Base-by-base conservation (phyloP, 805 yeast species). In the Nakazawaea wyomingensis region DNA sequence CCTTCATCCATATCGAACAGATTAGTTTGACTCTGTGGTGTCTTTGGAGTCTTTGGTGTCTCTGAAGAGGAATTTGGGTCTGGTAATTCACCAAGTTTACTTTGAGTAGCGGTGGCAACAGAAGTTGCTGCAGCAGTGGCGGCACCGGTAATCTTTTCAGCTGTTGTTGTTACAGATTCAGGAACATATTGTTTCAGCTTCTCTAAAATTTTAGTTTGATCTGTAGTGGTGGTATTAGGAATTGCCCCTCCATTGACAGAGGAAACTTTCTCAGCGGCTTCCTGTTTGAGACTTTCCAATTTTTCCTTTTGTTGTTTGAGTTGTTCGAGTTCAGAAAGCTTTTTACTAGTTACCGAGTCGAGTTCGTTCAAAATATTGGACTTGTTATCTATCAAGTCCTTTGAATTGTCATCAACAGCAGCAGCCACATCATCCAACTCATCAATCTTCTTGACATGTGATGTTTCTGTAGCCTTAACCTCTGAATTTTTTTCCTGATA, bases 331-430 rank as follows among this genome's bases (percentile, higher is more conserved):
- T 41, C 18, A 4, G 30, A n/a, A 18, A 41, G 13, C 17, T 41
- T 34, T 10, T 5, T 5, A 10, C 36, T 22, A 4, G 40, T 35
- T 20, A 28, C 35, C 11, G 29, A 16, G 14, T 41, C 32, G 18
- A 43, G 37, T 8, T 43, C 21, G 27, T 27, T 10, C 30, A 37
- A 32, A 9, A 43, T 24, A 14, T 18, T 13, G 17, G 50, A 48
- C 42, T 50, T 53, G 17, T 50, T 47, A 8, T 47, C 46, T n/a
- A 55, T 49, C 22, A 48, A 45, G 11, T 37, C 47, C 37, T 47
- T 41, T 41, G 50, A 49, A 34, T 48, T 40, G 34, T 48, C 53
- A 21, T 52, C 50, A 13, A 36, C 40, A 4, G 19, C 21, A 19
- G 36, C 18, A 10, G 45, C 13, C 9, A 27, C 41, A 11, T 19